These are phyloP conservation scores for Schwanniomyces pseudopolymorphus DNA, from an alignment of 805 yeast genomes.

Conservation along the genomic window DNA sequence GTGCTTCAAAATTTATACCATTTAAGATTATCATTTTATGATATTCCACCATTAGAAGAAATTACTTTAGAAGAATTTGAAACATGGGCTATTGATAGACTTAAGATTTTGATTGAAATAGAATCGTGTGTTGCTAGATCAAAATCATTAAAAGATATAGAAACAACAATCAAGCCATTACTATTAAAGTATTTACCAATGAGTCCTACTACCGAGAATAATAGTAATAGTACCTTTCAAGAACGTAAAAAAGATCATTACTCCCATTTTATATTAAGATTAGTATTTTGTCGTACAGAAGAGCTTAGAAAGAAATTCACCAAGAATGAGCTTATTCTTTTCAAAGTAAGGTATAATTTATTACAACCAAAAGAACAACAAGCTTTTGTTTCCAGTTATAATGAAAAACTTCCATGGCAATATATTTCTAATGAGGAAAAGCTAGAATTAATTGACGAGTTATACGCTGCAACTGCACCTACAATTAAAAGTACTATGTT, in stretches of 20 bases:
- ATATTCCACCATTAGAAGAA: constrained; percentile 75
- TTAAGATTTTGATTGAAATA: constrained; percentile 78
- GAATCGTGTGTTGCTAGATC: constrained; percentile 72
- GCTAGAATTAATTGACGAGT: constrained; percentile 40
- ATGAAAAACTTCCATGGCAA: constrained; percentile 69
- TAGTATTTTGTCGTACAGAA: constrained; percentile 85
- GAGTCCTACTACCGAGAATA: constrained; percentile 21
- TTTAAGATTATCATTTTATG: constrained; percentile 71
- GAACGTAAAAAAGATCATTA: constrained; percentile 89
- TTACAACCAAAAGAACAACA: constrained; percentile 66
- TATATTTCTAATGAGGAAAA: constrained; percentile 66
- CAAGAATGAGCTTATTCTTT: constrained; percentile 70
- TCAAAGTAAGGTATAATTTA: constrained; percentile 67
- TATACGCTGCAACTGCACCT: constrained; percentile 55
- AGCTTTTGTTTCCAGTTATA: constrained; percentile 57
- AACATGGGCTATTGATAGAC: constrained; percentile 90
- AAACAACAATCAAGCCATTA: constrained; percentile 61
- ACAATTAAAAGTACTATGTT: constrained; percentile 39
- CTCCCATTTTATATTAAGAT: constrained; percentile 82
- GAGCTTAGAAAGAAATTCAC: constrained; percentile 81
- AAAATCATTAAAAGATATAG: constrained; percentile 63
- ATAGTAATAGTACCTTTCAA: constrained; percentile 30
- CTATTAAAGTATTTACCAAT: constrained; percentile 67
- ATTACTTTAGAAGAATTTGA: constrained; percentile 92
- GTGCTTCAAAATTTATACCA: constrained; percentile 45